phyloP scores from a whole-genome alignment of 371 early-diverging fungal genomes.

The Fennellomyces sp. region DNA sequence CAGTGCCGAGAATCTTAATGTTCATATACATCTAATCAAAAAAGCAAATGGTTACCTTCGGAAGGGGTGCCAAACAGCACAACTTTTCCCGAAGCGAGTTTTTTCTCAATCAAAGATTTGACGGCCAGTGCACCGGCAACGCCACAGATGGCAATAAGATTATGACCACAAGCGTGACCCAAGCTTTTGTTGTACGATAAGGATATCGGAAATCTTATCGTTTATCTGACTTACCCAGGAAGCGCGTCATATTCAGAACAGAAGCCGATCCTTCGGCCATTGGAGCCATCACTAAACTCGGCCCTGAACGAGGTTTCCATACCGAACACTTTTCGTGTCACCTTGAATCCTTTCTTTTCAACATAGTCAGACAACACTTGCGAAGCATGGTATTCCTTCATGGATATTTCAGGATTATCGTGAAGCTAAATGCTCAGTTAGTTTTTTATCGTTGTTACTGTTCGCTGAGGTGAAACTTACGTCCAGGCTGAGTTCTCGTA shows the following conservation, averaged over 20 bases:
- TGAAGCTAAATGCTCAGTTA: conserved; percentile 45
- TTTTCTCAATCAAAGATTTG: conserved; percentile 54
- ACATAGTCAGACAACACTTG: conserved; percentile 57
- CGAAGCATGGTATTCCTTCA: conserved; percentile 62
- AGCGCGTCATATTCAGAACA: conserved; percentile 71
- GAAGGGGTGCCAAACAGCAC: conserved; percentile 83
- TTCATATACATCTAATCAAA: background rate
- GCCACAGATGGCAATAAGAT: conserved; percentile 71
- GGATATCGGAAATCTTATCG: background rate
- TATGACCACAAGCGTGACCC: conserved; percentile 73
- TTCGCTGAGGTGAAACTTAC: conserved; percentile 33
- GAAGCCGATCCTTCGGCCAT: conserved; percentile 51
- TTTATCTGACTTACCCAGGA: conserved; percentile 39
- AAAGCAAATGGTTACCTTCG: conserved; percentile 43
- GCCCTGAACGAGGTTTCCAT: conserved; percentile 70
- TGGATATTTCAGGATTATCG: conserved; percentile 58
- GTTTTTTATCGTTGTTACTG: background rate
- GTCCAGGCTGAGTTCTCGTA: conserved; percentile 59
- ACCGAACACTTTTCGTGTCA: conserved; percentile 51
- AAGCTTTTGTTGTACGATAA: conserved; percentile 22
- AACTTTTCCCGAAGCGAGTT: conserved; percentile 57
- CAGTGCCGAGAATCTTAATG: too few species aligned
- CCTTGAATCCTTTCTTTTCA: conserved; percentile 53
- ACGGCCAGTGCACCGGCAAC: conserved; percentile 66
- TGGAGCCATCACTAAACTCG: conserved; percentile 40